phyloP scores from a whole-genome alignment of 768 basidiomycete genomes.

The Chalciporus sphaerocephalus region DNA sequence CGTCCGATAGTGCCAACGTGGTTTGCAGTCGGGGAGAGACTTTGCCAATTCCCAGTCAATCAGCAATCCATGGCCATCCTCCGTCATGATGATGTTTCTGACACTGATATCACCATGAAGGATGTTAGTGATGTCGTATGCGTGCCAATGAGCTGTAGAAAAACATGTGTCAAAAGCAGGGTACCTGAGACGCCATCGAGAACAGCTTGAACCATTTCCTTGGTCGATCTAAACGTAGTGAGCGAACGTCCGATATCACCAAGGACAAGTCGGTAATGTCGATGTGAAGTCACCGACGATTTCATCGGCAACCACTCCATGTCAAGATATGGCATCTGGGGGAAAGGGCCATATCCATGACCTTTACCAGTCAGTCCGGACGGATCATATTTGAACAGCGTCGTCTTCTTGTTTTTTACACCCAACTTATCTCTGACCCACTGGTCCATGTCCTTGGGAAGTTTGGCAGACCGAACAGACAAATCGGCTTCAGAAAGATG shows the following conservation, averaged over 20 bases:
- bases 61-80: slow-evolving; percentile 10
- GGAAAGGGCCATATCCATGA: background rate
- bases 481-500: background rate
- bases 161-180: background rate
- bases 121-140: background rate
- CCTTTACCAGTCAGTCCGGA: too few species aligned
- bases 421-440: background rate
- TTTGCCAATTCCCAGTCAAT: slow-evolving; percentile 24
- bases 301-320: background rate
- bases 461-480: background rate
- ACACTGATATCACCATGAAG: slow-evolving; percentile 27
- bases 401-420: background rate
- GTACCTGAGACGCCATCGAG: slow-evolving; percentile 5
- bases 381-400: background rate
- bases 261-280: slow-evolving; percentile 5
- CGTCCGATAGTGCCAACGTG: too few species aligned
- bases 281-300: background rate
- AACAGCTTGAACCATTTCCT: slow-evolving; percentile 5
- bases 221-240: background rate
- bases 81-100: slow-evolving; percentile 18
- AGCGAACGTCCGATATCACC: slow-evolving; percentile 4
- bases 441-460: background rate
- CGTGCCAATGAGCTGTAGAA: background rate
- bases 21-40: too few species aligned
- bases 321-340: background rate